Percentiles rank a stretch among this genome's conserved stretches.
phyloP scores from a whole-genome alignment of 1,139 yeast species.

The Saccharomyces hybrid region DNA sequence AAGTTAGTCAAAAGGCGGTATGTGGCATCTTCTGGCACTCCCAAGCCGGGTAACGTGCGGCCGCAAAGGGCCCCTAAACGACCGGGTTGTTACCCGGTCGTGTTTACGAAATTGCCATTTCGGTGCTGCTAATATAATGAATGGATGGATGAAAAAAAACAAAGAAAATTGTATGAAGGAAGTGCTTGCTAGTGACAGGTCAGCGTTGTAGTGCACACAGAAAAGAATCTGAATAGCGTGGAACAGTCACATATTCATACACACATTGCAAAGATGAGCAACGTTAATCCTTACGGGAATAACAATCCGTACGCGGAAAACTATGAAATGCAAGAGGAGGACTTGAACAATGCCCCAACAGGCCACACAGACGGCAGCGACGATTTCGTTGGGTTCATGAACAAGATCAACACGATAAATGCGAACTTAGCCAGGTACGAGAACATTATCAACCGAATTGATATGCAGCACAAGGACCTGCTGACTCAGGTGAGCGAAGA shows the following conservation, averaged over 20 bases:
- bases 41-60: background rate
- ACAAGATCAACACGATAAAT: constrained; percentile 75
- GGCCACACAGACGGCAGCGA: constrained; percentile 18
- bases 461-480: constrained; percentile 71
- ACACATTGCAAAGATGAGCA: constrained; percentile 9
- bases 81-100: background rate
- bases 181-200: background rate
- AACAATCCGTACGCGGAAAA: constrained; percentile 13
- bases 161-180: background rate
- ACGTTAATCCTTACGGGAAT: constrained; percentile 14
- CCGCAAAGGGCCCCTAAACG: background rate
- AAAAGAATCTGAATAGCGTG: background rate
- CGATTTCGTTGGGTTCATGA: constrained; percentile 72
- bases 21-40: background rate
- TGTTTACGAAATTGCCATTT: background rate
- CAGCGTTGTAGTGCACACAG: background rate
- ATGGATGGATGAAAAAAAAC: background rate
- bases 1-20: background rate
- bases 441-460: constrained; percentile 66
- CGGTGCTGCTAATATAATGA: background rate
- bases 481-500: constrained; percentile 82
- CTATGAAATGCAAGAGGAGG: constrained; percentile 12
- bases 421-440: constrained; percentile 74
- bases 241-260: background rate
- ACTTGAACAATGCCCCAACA: constrained; percentile 2